Evolutionary conservation across 441 rosid species (phyloP), one percentile per base, ranked within the genome.

Genomic region (Euphorbia schlechtendalii): DNA sequence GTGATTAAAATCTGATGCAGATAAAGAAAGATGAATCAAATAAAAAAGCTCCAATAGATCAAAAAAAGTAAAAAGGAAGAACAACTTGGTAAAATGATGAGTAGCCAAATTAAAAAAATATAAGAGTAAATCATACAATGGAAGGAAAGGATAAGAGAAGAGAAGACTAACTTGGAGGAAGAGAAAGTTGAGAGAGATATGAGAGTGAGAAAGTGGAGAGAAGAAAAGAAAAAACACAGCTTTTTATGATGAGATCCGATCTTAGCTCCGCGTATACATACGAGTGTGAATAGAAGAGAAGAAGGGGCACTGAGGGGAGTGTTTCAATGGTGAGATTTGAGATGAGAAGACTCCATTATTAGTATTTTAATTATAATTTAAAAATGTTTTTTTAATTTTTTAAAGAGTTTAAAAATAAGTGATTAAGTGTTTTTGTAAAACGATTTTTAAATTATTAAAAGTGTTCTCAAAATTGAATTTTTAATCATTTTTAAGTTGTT

Each of bases 211-310:
- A 58, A 54, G 21, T 12, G 10, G 36, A 55, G 59, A 25, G 36
- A 17, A 14, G 34, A 9, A 28, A 20, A 41, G 13, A 3, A 38
- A 4, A 38, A 38, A 11, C 8, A 8, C 1, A 4, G 17, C 0
- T 12, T n/a, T n/a, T 3, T 38, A 21, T 38, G 61, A 41, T 55
- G n/a, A n/a, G 61, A 65, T 65, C 61, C 61, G 61, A 65, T 55
- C 54, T 65, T n/a, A 41, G 41, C 68, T 64, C 40, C 52, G 10
- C 27, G 15, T 6, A 5, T 30, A 25, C 9, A 13, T 51, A 28
- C 1, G 51, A 32, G 5, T 52, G 59, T 63, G 66, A n/a, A 63
- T 7, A 15, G 14, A 8, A 52, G 36, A 14, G 14, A 25, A 41
- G n/a, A 13, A 41, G 27, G 66, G 6, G 6, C 34, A 32, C 22